These are phyloP conservation scores for Corymbia calophylla DNA, from an alignment of 441 rosid species.

Conservation along the genomic window DNA sequence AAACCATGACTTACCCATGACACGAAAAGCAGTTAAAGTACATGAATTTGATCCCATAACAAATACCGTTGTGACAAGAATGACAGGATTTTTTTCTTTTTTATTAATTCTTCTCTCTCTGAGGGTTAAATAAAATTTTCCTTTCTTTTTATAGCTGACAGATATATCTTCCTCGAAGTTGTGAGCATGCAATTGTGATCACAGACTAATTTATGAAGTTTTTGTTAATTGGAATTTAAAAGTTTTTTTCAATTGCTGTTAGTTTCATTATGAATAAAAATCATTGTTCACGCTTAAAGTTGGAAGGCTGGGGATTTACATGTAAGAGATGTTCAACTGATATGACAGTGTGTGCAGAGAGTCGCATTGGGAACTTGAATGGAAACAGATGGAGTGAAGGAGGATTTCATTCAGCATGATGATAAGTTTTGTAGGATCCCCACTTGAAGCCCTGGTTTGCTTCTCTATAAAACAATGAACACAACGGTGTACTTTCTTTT, in stretches of 20 bases:
- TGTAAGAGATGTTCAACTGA: neutral
- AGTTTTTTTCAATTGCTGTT: neutral
- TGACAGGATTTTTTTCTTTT: neutral
- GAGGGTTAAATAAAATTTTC: neutral
- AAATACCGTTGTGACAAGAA: neutral
- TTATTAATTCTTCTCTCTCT: neutral
- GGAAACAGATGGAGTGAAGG: neutral
- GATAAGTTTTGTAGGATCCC: neutral
- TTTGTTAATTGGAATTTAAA: neutral
- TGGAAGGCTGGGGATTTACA: neutral
- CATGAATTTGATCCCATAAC: neutral
- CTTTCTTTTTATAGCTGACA: neutral
- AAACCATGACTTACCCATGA: neutral
- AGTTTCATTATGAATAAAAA: neutral
- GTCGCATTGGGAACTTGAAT: constrained; percentile 18
- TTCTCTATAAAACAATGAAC: constrained; percentile 24
- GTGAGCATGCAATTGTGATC: neutral
- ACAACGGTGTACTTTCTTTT: neutral
- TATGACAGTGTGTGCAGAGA: constrained; percentile 32
- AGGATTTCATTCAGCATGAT: neutral
- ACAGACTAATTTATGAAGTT: neutral
- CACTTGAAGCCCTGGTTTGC: neutral
- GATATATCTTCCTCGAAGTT: neutral
- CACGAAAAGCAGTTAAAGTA: neutral
- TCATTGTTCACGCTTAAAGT: neutral